A percentile compares a stretch with the other conserved stretches of the same genome.
These are phyloP conservation scores for Tuber microsphaerosporum DNA, from an alignment of 495 filamentous ascomycete genomes.

Conservation along the genomic window DNA sequence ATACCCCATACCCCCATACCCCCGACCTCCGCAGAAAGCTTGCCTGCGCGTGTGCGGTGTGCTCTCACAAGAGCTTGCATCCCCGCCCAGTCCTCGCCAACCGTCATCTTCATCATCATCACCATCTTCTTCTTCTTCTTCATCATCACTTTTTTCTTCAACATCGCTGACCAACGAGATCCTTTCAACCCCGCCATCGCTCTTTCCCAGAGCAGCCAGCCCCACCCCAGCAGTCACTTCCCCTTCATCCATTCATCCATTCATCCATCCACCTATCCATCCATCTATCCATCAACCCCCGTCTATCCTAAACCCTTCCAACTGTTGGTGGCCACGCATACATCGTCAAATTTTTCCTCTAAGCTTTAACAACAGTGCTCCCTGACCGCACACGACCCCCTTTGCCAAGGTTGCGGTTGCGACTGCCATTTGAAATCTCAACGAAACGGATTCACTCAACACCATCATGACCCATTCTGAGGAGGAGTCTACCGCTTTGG, in stretches of 20 bases:
- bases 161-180: conserved; percentile 1
- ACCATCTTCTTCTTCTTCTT: background rate
- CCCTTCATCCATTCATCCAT: conserved; percentile 22
- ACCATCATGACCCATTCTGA: conserved; percentile 40
- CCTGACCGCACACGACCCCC: conserved; percentile 23
- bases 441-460: conserved; percentile 12
- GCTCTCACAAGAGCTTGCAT: conserved; percentile 27
- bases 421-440: conserved; percentile 1
- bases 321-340: conserved; percentile 34
- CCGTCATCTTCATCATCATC: background rate
- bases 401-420: conserved; percentile 5
- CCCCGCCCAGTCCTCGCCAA: background rate
- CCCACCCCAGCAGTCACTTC: conserved; percentile 1
- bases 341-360: conserved; percentile 22
- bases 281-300: conserved; percentile 18
- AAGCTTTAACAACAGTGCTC: conserved; percentile 28
- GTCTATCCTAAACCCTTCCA: conserved; percentile 16
- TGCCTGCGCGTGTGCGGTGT: conserved; percentile 16
- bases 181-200: conserved; percentile 19
- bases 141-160: background rate
- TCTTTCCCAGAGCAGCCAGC: conserved; percentile 17
- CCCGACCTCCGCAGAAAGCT: conserved; percentile 17
- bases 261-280: conserved; percentile 4
- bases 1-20: background rate
- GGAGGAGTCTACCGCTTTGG: conserved; percentile 40